Conservation (phyloP, 352 stramenopile species). For the Peronospora farinosa region DNA sequence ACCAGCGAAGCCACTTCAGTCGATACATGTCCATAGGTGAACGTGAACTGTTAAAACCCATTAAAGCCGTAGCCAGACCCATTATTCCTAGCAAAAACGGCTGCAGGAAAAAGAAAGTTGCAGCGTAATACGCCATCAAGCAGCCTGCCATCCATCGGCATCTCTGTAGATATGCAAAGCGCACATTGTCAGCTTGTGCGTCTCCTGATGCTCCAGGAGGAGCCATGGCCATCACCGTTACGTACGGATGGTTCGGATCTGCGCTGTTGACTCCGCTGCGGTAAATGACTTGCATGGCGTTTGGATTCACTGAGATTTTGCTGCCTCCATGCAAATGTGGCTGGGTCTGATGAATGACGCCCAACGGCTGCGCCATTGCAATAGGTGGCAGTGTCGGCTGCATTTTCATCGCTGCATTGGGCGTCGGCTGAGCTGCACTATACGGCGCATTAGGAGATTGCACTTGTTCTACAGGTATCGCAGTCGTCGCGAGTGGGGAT, state of each 20-base stretch:
- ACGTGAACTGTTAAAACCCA: slow-evolving; percentile 55
- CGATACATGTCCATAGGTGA: slow-evolving; percentile 50
- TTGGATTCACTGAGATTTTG: slow-evolving; percentile 39
- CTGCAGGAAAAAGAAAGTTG: slow-evolving; percentile 68
- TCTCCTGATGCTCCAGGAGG: slow-evolving; percentile 19
- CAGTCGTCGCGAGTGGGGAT: slow-evolving; percentile 1
- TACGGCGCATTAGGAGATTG: slow-evolving; percentile 30
- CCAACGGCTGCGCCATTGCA: slow-evolving; percentile 34
- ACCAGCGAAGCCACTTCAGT: slow-evolving; percentile 65
- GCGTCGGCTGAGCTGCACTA: slow-evolving; percentile 29
- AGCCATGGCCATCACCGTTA: slow-evolving; percentile 32
- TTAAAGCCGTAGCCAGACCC: slow-evolving; percentile 54
- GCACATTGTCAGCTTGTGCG: slow-evolving; percentile 30
- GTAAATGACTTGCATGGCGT: slow-evolving; percentile 15
- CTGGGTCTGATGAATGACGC: slow-evolving; percentile 31
- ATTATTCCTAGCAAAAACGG: slow-evolving; percentile 56
- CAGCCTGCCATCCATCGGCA: slow-evolving; percentile 51
- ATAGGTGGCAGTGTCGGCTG: slow-evolving; percentile 35
- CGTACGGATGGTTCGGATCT: slow-evolving; percentile 26
- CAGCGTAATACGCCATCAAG: slow-evolving; percentile 65
- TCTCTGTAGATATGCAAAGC: slow-evolving; percentile 56
- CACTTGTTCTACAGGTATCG: slow-evolving; percentile 15
- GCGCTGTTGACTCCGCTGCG: slow-evolving; percentile 6
- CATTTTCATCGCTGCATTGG: slow-evolving; percentile 26
- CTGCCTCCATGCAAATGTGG: slow-evolving; percentile 31